Evolutionary conservation across 2,329 filamentous ascomycete genomes (phyloP).

Genomic region (Trichophyton benhamiae): DNA sequence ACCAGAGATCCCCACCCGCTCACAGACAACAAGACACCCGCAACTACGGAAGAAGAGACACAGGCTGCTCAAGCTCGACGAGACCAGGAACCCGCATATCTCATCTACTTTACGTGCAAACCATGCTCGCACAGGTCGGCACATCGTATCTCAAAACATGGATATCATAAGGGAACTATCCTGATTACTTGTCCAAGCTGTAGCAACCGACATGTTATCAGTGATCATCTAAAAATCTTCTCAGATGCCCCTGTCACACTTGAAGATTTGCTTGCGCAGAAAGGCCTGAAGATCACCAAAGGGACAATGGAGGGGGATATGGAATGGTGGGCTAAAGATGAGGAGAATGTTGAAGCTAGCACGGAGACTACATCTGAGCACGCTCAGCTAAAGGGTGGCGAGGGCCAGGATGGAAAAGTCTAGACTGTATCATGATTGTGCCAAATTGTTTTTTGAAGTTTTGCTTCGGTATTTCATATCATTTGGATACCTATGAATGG

Average conservation of each 20-base stretch:
- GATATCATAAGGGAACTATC: constrained; percentile 81
- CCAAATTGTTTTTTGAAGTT: neutral
- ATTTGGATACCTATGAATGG: neutral
- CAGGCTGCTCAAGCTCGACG: constrained; percentile 24
- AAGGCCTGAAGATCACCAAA: constrained; percentile 61
- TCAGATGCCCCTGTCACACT: constrained; percentile 31
- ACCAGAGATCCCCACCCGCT: constrained; percentile 21
- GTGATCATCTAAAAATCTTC: constrained; percentile 65
- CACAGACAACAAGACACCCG: constrained; percentile 23
- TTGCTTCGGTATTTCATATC: neutral
- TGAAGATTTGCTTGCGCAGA: constrained; percentile 31
- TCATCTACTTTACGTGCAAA: constrained; percentile 84
- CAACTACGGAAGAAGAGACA: constrained; percentile 17
- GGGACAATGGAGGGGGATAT: constrained; percentile 72
- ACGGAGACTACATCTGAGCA: neutral
- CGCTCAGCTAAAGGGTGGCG: neutral
- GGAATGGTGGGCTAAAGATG: constrained; percentile 62
- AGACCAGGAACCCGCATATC: constrained; percentile 56
- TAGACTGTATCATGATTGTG: neutral
- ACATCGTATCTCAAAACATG: constrained; percentile 83
- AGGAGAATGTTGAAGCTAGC: neutral
- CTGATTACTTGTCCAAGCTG: constrained; percentile 81
- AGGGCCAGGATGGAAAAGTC: neutral
- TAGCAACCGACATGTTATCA: constrained; percentile 79
- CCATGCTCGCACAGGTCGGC: constrained; percentile 69